phyloP scores from a whole-genome alignment of 768 basidiomycete genomes.

The Kwoniella sp. region DNA sequence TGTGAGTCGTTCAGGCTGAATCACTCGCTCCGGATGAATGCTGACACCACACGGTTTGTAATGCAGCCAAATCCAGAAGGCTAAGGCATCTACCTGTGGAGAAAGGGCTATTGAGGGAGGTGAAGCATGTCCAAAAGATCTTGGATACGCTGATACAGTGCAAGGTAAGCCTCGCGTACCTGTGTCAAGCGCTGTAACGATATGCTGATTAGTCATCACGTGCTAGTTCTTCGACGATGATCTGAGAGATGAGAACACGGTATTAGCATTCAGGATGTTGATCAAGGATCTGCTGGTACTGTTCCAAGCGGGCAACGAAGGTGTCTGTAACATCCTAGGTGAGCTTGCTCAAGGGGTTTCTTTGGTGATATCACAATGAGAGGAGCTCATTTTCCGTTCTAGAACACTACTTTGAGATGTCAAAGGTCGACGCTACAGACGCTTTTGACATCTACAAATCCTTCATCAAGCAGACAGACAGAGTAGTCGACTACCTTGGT shows the following conservation, averaged over 20 bases:
- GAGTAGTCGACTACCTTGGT: conserved; percentile 82
- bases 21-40: not conserved
- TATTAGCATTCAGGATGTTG: conserved; percentile 84
- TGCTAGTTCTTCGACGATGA: conserved; percentile 88
- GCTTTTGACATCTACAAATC: conserved; percentile 85
- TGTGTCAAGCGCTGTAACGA: not conserved
- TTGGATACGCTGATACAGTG: conserved; percentile 86
- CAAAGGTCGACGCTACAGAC: conserved; percentile 81
- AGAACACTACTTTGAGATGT: conserved; percentile 99
- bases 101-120: conserved; percentile 90
- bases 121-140: conserved; percentile 83
- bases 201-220: not conserved
- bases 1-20: conserved; percentile 27
- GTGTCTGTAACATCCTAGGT: conserved; percentile 66
- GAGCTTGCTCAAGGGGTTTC: conserved; percentile 14
- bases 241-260: conserved; percentile 85
- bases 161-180: conserved; percentile 64
- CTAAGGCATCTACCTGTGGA: conserved; percentile 90
- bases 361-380: too few relatives aligned
- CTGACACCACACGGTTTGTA: not conserved
- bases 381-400: not conserved
- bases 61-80: conserved; percentile 62
- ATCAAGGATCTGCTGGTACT: conserved; percentile 94
- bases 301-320: conserved; percentile 96
- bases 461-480: conserved; percentile 91